Evolutionary conservation across 2,329 filamentous ascomycete species (phyloP), one percentile per base, ranked within the genome.

Genomic region (Didymella glomerata): DNA sequence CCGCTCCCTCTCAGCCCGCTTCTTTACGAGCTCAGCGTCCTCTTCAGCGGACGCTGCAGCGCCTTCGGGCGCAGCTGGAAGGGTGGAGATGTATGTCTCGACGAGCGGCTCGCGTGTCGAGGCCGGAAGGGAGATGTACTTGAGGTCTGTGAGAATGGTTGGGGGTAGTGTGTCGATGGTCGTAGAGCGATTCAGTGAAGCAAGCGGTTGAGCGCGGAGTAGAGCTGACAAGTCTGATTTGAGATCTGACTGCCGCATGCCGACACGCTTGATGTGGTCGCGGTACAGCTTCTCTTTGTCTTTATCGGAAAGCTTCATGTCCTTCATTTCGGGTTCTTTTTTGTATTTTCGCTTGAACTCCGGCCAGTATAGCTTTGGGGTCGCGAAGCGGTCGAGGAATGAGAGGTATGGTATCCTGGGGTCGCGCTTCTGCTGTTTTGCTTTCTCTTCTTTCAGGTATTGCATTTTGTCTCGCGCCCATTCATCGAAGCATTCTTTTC

Each of bases 281-380:
- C 91, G 85, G 73, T 94, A 96, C 51, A 86, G 82, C 77, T 90
- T 93, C 73, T 96, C 92, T 32, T 90, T 85, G 51, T 94, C 91
- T 75, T 90, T 92, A 70, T 84, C 83, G 20, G 75, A 66, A 4
- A 83, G 65, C 58, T 81, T 80, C 16, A 86, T 81, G 59, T 94
- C 90, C 61, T 89, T 90, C 90, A 99, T 93, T 51, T 88, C 85
- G 0, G 85, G 77, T 64, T 96, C 93, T 65, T 90, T 93, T 65
- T 90, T 90, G 78, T 88, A 95, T 74, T 97, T 99, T 32, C 95
- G 85, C 69, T 91, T 92, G 79, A 99, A 99, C 75, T 99, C 95
- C 0, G 92, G 90, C 95, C 95, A 99, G 82, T 96, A 99, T 1
- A 99, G 84, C 78, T 97, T 98, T 0, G 92, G 90, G 0, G 89